Percentiles rank a stretch among this genome's conserved stretches.
These are phyloP conservation scores for Strobilomyces dryophilus DNA, from an alignment of 768 basidiomycete genomes.

Conservation along the genomic window DNA sequence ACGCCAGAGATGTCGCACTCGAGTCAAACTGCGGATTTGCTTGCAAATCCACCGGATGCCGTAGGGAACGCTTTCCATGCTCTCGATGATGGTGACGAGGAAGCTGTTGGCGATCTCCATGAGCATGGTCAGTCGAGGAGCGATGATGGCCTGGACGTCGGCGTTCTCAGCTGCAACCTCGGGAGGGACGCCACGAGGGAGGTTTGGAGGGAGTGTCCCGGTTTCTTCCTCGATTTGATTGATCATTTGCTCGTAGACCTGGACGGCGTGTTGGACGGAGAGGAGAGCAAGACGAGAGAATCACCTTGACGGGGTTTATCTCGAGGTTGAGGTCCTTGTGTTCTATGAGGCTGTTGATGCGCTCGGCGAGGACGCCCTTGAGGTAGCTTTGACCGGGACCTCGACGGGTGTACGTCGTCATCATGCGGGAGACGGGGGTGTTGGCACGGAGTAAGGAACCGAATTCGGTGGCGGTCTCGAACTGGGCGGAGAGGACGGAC, in stretches of 20 bases:
- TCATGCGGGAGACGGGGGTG: constrained; percentile 99
- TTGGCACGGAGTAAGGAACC: constrained; percentile 98
- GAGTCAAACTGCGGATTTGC: constrained; percentile 93
- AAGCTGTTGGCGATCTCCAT: constrained; percentile 99
- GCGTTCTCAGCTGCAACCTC: constrained; percentile 92
- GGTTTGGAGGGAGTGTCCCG: constrained; percentile 82
- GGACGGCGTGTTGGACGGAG: constrained; percentile 1
- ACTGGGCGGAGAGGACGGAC: constrained; percentile 96
- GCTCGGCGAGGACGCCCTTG: constrained; percentile 94
- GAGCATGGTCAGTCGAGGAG: constrained; percentile 94
- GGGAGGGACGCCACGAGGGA: constrained; percentile 90
- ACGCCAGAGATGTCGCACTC: constrained; percentile 48
- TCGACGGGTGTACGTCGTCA: constrained; percentile 99
- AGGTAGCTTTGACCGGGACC: constrained; percentile 98
- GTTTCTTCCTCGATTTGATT: constrained; percentile 98
- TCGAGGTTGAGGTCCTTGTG: constrained; percentile 99
- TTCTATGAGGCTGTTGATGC: constrained; percentile 98
- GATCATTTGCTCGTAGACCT: constrained; percentile 99
- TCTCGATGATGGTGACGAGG: constrained; percentile 95
- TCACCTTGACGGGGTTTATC: constrained; percentile 96
- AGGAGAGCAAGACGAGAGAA: constrained; percentile 1
- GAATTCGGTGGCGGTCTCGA: constrained; percentile 98
- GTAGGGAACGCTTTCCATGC: constrained; percentile 97
- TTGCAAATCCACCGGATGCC: constrained; percentile 99
- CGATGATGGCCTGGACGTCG: constrained; percentile 98